Conservation (phyloP, 495 filamentous ascomycete species). For the Lichenothelia convexa region DNA sequence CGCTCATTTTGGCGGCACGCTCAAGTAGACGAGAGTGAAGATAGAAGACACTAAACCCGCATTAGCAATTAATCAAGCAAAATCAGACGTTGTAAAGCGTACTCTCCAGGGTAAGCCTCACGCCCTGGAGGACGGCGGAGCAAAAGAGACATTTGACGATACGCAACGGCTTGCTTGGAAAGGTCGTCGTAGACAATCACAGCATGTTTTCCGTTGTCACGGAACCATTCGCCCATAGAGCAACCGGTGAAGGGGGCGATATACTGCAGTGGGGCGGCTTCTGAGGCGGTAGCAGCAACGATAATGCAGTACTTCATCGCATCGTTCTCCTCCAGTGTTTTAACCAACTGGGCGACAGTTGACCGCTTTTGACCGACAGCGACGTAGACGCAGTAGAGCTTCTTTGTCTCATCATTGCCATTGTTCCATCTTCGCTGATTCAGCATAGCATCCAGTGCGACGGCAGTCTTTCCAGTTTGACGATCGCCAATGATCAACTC, state of each 20-base stretch:
- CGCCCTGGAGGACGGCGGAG: constrained; percentile 97
- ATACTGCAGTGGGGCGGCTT: constrained; percentile 88
- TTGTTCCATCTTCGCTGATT: constrained; percentile 99
- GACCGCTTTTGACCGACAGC: constrained; percentile 99
- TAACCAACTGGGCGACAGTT: constrained; percentile 95
- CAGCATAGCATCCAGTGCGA: constrained; percentile 93
- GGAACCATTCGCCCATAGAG: constrained; percentile 72
- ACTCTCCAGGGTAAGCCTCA: constrained; percentile 99
- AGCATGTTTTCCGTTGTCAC: constrained; percentile 83
- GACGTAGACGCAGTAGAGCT: constrained; percentile 99
- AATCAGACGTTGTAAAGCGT: constrained; percentile 20
- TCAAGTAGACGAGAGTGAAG: constrained; percentile 98
- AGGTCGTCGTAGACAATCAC: constrained; percentile 93
- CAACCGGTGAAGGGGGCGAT: constrained; percentile 84
- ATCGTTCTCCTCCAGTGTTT: constrained; percentile 99
- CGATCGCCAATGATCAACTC: constrained; percentile 99
- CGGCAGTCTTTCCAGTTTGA: constrained; percentile 99
- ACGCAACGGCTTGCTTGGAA: constrained; percentile 97
- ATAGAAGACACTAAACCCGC: constrained; percentile 64
- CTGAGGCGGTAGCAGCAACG: constrained; percentile 92
- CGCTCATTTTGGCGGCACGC: constrained; percentile 98
- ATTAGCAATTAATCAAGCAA: constrained; percentile 17
- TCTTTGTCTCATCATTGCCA: constrained; percentile 73
- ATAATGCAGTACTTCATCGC: constrained; percentile 97
- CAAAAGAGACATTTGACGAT: constrained; percentile 98